Evolutionary conservation across 164 flowering plant species (phyloP).

Genomic region (Taxillus chinensis): DNA sequence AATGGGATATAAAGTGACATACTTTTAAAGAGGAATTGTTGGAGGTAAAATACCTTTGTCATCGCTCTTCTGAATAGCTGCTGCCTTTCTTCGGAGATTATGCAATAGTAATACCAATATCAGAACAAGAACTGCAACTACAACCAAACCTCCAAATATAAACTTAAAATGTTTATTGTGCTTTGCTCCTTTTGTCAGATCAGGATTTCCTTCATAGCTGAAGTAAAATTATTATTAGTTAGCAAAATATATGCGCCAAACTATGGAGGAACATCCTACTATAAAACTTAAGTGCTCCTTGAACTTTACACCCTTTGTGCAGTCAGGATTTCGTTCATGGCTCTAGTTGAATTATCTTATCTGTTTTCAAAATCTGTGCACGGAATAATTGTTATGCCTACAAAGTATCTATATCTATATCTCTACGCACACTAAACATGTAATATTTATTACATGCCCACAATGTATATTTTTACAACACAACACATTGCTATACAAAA

Average conservation of each 20-base stretch:
- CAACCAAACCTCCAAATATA: constrained; percentile 43
- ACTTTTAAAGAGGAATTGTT: neutral
- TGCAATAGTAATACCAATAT: constrained; percentile 29
- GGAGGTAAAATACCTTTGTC: constrained; percentile 29
- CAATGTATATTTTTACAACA: no score
- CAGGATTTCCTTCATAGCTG: constrained; percentile 64
- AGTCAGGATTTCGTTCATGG: neutral
- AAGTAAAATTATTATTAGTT: constrained; percentile 11
- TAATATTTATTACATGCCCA: no score
- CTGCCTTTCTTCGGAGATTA: constrained; percentile 22
- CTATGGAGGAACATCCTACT: neutral
- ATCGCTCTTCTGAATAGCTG: constrained; percentile 17
- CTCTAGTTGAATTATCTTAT: no score
- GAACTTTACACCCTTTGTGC: neutral
- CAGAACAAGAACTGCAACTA: constrained; percentile 36
- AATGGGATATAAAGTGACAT: neutral
- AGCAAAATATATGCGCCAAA: neutral
- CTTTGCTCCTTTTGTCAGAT: constrained; percentile 28
- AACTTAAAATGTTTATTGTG: constrained; percentile 31
- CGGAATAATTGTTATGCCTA: no score
- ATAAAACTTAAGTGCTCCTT: neutral
- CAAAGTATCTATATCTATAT: no score
- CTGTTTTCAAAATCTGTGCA: no score
- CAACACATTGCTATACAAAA: no score
- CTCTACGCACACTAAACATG: no score